phyloP scores from a whole-genome alignment of 805 yeast species.

The Lipomyces anomalus region DNA sequence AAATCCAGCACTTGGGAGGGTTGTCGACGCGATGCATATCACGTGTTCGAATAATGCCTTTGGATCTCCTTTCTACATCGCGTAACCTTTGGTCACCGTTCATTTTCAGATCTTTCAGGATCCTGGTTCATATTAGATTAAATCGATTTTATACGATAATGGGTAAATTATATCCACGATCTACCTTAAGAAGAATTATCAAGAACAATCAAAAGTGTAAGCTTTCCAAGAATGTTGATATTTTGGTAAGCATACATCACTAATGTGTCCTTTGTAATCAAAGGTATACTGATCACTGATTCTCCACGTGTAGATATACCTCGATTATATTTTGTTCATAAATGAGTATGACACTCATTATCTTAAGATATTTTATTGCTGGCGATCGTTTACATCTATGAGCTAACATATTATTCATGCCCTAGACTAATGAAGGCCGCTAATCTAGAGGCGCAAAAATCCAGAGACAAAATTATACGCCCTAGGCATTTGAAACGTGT shows the following conservation, averaged over 20 bases:
- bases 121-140: too few species aligned
- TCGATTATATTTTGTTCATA: slow-evolving; percentile 18
- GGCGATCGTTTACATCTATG: background rate
- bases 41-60: too few species aligned
- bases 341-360: slow-evolving; percentile 11
- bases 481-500: slow-evolving; percentile 15
- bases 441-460: slow-evolving; percentile 13
- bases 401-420: background rate
- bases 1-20: too few species aligned
- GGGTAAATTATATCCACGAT: slow-evolving; percentile 17
- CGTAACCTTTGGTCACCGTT: too few species aligned
- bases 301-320: slow-evolving; percentile 11
- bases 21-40: too few species aligned
- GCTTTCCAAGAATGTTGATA: slow-evolving; percentile 12
- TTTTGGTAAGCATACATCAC: slow-evolving; percentile 11
- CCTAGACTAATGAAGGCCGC: slow-evolving; percentile 13
- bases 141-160: too few species aligned
- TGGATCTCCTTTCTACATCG: too few species aligned
- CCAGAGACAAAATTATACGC: slow-evolving; percentile 13
- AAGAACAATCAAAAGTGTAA: slow-evolving; percentile 1
- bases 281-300: too few species aligned
- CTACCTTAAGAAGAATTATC: slow-evolving; percentile 11
- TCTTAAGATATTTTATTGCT: background rate
- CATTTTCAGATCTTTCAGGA: too few species aligned
- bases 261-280: background rate